Base-by-base conservation (phyloP, 768 basidiomycete species). In the Ramaria sp. region DNA sequence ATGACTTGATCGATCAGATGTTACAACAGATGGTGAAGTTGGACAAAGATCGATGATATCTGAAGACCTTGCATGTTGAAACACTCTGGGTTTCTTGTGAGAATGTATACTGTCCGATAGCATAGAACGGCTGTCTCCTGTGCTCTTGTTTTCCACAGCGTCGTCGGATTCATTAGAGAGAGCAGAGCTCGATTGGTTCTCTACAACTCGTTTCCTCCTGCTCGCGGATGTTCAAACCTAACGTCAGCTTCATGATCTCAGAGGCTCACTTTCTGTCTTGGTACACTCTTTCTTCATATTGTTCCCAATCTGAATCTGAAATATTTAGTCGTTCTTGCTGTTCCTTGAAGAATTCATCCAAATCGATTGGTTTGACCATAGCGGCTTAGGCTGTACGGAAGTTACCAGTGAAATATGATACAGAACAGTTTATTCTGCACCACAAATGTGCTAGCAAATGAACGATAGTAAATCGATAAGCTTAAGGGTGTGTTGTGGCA, bases 301-400 rank as follows among this genome's bases (percentile, higher is more conserved):
- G 72, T 15, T 75, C 69, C 44, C 76, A 58, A 37, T 76, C 73
- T 62, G 81, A 78, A 37, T 79, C 75, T 3, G 78, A 75, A 16
- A 77, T 56, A 44, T 68, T 71, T 78, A 82, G 77, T 8, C 70
- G 71, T 51, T 65, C 66, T 49, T 82, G 76, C 63, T 77, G 78
- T 63, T 82, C 81, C 20, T 63, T 64, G 60, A 77, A 83, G 57
- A 79, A 82, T 1, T 66, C 64, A 10, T 78, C 70, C 12, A 73
- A 28, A 53, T 73, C 70, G 38, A 48, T n/a, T 36, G 42, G 53
- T 24, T 34, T 44, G 27, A 25, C 53, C 53, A 55, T 55, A 22
- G n/a, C 10, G n/a, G 25, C 7, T 12, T n/a, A 22, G 7, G 5
- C 7, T n/a, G 18, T n/a, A 41, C 39, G 8, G 39, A 34, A 9